phyloP scores from a whole-genome alignment of 805 yeast genomes.

The Henningerozyma blattae region DNA sequence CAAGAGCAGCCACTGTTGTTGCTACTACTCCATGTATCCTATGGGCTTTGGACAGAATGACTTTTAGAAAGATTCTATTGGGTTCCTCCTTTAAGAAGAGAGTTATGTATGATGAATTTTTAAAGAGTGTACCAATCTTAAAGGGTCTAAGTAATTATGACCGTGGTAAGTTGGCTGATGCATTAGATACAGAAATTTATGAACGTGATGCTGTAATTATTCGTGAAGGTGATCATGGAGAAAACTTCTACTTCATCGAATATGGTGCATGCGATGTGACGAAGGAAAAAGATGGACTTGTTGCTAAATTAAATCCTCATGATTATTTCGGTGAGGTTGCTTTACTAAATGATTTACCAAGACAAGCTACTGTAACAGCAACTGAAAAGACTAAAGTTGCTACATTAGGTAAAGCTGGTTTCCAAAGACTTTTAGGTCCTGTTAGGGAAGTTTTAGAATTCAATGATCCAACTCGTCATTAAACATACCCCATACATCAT shows the following conservation, averaged over 20 bases:
- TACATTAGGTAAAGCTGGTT: constrained; percentile 84
- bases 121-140: constrained; percentile 77
- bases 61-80: constrained; percentile 81
- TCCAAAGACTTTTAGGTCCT: constrained; percentile 88
- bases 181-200: constrained; percentile 67
- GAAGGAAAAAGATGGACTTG: constrained; percentile 45
- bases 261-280: constrained; percentile 72
- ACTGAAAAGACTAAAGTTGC: constrained; percentile 69
- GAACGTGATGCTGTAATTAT: constrained; percentile 65
- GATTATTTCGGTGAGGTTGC: constrained; percentile 97
- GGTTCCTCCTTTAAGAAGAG: constrained; percentile 89
- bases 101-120: constrained; percentile 76
- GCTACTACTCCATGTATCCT: constrained; percentile 61
- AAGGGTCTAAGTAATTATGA: constrained; percentile 63
- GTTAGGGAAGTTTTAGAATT: constrained; percentile 79
- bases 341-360: constrained; percentile 76
- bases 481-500: too few species aligned
- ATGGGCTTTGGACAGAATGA: constrained; percentile 89
- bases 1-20: constrained; percentile 89
- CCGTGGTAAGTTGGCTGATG: constrained; percentile 88
- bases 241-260: constrained; percentile 62
- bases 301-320: constrained; percentile 57
- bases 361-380: constrained; percentile 89
- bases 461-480: constrained; percentile 85
- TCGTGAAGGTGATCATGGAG: constrained; percentile 77